These are phyloP conservation scores for Pythium sukuiense DNA, from an alignment of 352 stramenopile species.

Conservation along the genomic window DNA sequence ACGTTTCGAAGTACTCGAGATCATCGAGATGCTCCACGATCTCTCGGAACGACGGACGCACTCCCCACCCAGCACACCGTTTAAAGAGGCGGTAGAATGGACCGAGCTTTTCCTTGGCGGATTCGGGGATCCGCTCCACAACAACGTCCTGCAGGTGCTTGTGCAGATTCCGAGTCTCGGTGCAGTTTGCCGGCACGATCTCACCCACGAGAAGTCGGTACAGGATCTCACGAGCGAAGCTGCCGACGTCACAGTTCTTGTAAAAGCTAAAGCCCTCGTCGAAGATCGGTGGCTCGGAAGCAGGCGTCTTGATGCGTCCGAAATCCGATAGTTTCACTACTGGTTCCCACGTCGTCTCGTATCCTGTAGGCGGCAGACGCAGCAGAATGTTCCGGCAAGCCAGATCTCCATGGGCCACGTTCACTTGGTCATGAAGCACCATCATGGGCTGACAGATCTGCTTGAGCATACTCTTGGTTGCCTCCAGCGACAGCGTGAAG, in stretches of 20 bases:
- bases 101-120: constrained; percentile 53
- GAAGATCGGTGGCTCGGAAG: constrained; percentile 69
- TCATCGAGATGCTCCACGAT: constrained; percentile 81
- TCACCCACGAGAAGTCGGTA: constrained; percentile 80
- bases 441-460: constrained; percentile 82
- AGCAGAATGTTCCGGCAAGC: constrained; percentile 88
- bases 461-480: constrained; percentile 58
- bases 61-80: constrained; percentile 73
- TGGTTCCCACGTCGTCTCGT: constrained; percentile 79
- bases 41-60: constrained; percentile 75
- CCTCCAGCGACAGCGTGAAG: constrained; percentile 57
- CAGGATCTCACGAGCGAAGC: constrained; percentile 77
- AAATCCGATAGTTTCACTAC: constrained; percentile 86
- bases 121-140: constrained; percentile 59
- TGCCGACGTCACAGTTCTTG: constrained; percentile 82
- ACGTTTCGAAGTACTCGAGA: constrained; percentile 75
- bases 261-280: constrained; percentile 76
- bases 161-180: constrained; percentile 75
- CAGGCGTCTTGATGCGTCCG: constrained; percentile 69
- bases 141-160: constrained; percentile 76
- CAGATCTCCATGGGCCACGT: constrained; percentile 78
- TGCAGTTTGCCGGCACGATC: constrained; percentile 66
- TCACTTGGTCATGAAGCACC: constrained; percentile 74
- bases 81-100: constrained; percentile 73
- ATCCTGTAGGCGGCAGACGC: constrained; percentile 72